phyloP scores from a whole-genome alignment of 1,284 basidiomycete species.

The Cryptococcus depauperatus region DNA sequence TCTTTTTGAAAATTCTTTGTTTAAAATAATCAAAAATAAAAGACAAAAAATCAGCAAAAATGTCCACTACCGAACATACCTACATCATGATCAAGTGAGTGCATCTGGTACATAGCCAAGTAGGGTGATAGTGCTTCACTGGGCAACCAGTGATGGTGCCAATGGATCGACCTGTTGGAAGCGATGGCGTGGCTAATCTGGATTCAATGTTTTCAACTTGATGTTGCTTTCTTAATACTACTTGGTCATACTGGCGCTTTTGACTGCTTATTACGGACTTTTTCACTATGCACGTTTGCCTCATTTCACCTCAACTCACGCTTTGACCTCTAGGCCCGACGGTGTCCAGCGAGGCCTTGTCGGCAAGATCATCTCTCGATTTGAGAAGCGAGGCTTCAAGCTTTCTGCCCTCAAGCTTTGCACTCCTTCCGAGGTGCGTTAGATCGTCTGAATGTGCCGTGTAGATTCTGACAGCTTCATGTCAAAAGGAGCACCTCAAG shows the following conservation, averaged over 20 bases:
- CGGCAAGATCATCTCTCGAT: slow-evolving; percentile 85
- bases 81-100: slow-evolving; percentile 51
- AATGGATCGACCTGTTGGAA: too few species aligned
- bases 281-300: neutral
- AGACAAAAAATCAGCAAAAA: slow-evolving; percentile 29
- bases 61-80: slow-evolving; percentile 48
- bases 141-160: too few species aligned
- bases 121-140: too few species aligned
- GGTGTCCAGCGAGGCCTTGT: slow-evolving; percentile 93
- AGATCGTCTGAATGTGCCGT: neutral
- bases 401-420: slow-evolving; percentile 74
- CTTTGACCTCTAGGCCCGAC: slow-evolving; percentile 60
- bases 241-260: too few species aligned
- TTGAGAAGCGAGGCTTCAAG: slow-evolving; percentile 94
- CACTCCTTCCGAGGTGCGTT: slow-evolving; percentile 54
- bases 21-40: neutral
- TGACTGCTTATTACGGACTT: too few species aligned
- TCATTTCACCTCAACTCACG: neutral
- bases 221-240: neutral
- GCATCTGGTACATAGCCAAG: too few species aligned
- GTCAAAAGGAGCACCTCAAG: slow-evolving; percentile 62
- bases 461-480: neutral
- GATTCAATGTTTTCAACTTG: neutral
- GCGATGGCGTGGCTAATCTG: slow-evolving; percentile 1
- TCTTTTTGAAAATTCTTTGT: too few species aligned